phyloP scores from a whole-genome alignment of 2,329 filamentous ascomycete species.

The Rosellinia necatrix region DNA sequence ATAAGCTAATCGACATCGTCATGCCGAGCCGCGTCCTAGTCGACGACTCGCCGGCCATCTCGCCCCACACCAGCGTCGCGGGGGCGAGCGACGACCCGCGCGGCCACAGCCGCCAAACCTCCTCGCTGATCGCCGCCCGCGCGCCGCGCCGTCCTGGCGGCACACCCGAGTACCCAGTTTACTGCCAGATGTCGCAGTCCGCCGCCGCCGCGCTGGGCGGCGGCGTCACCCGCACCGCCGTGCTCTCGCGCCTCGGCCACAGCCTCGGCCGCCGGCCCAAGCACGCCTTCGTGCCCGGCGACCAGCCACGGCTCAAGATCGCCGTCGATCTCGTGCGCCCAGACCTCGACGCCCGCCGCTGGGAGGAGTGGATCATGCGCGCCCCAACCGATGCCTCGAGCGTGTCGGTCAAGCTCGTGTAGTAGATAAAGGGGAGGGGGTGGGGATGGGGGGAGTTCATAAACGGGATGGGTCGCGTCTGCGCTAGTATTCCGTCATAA shows the following conservation, averaged over 20 bases:
- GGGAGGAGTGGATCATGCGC: constrained; percentile 24
- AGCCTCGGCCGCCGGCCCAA: background rate
- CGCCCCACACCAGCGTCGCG: background rate
- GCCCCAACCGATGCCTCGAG: constrained; percentile 14
- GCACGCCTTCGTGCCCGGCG: background rate
- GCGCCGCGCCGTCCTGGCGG: background rate
- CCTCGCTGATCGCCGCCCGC: background rate
- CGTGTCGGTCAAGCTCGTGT: too few relatives aligned
- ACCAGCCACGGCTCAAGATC: constrained; percentile 1
- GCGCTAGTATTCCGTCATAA: too few relatives aligned
- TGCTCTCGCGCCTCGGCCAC: constrained; percentile 18
- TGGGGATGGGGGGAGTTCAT: background rate
- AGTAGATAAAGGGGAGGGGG: too few relatives aligned
- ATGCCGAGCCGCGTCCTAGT: background rate
- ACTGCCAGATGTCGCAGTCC: constrained; percentile 21
- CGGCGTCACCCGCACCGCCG: constrained; percentile 1
- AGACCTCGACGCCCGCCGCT: constrained; percentile 14
- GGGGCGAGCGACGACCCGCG: background rate
- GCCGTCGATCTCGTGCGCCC: constrained; percentile 12
- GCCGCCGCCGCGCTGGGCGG: background rate
- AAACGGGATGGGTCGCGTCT: too few relatives aligned
- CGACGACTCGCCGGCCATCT: too few relatives aligned
- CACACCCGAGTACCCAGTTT: constrained; percentile 13
- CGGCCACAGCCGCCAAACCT: background rate
- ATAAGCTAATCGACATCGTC: constrained; percentile 20